phyloP scores from a whole-genome alignment of 305 asterid genomes.

The Fraxinus ornus region DNA sequence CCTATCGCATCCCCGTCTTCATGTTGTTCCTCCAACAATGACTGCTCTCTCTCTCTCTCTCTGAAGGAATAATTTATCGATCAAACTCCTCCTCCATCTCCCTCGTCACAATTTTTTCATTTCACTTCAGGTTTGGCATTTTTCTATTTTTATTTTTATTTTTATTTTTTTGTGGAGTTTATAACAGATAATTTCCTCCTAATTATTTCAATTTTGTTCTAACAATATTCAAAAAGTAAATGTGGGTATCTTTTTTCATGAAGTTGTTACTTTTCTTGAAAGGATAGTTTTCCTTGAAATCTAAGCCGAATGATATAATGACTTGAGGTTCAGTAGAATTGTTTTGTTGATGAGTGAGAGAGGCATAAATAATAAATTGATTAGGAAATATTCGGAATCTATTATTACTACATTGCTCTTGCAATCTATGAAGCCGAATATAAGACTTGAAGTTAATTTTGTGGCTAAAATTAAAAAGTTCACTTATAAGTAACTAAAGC shows the following conservation, averaged over 20 bases:
- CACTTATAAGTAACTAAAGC: background rate
- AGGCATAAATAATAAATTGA: background rate
- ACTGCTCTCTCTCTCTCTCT: background rate
- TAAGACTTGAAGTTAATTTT: background rate
- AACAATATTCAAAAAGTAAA: background rate
- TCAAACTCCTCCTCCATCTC: background rate
- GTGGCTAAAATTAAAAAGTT: background rate
- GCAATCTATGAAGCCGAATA: background rate
- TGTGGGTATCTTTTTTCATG: background rate
- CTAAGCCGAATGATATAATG: background rate
- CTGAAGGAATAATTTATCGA: background rate
- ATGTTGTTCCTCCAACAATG: background rate
- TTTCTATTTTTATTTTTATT: no score
- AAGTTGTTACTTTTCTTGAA: background rate
- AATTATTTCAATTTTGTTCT: background rate
- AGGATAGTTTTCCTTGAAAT: background rate
- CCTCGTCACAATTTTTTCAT: background rate
- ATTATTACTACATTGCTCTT: background rate
- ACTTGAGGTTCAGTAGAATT: background rate
- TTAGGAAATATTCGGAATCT: background rate
- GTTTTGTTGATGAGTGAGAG: background rate
- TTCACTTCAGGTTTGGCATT: background rate
- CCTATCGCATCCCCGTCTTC: background rate
- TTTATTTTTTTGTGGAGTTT: background rate
- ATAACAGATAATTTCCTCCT: background rate